Percentiles rank a stretch among this genome's conserved stretches.
Conservation (phyloP, 768 basidiomycete species). For the Boletus rex-veris region DNA sequence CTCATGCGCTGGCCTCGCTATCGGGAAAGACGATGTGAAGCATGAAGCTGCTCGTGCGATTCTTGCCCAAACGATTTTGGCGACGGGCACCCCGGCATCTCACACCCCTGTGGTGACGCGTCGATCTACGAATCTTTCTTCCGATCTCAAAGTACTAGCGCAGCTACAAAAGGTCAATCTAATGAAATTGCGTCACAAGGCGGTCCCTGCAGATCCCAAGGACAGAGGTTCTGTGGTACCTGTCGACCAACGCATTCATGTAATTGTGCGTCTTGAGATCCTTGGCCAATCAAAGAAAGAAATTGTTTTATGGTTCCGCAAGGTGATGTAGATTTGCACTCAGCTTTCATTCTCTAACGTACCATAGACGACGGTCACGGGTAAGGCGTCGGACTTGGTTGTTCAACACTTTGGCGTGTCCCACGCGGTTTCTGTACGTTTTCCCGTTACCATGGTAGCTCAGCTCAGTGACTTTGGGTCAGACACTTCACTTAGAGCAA, state of each 20-base stretch:
- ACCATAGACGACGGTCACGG: conserved; percentile 49
- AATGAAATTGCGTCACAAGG: conserved; percentile 75
- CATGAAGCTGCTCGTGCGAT: conserved; percentile 51
- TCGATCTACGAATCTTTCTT: conserved; percentile 35
- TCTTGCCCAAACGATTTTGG: conserved; percentile 50
- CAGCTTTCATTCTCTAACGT: conserved; percentile 1
- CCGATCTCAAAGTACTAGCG: conserved; percentile 51
- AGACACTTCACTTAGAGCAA: conserved; percentile 44
- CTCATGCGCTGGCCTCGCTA: conserved; percentile 39
- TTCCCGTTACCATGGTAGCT: neutral
- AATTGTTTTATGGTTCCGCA: conserved; percentile 65
- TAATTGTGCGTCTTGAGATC: conserved; percentile 40
- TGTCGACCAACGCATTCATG: conserved; percentile 55
- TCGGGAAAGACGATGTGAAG: conserved; percentile 25
- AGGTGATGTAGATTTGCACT: conserved; percentile 40
- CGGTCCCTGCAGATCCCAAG: conserved; percentile 58
- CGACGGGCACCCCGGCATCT: conserved; percentile 10
- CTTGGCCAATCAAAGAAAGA: conserved; percentile 33
- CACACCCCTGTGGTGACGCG: conserved; percentile 27
- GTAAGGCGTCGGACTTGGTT: conserved; percentile 60
- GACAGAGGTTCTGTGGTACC: conserved; percentile 46
- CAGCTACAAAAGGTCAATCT: conserved; percentile 56
- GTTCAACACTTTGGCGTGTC: conserved; percentile 23
- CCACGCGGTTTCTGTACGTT: conserved; percentile 12
- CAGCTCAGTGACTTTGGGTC: conserved; percentile 21